Evolutionary conservation across 108 stramenopile species (phyloP).

Genomic region (Pinguiococcus pyrenoidosus): DNA sequence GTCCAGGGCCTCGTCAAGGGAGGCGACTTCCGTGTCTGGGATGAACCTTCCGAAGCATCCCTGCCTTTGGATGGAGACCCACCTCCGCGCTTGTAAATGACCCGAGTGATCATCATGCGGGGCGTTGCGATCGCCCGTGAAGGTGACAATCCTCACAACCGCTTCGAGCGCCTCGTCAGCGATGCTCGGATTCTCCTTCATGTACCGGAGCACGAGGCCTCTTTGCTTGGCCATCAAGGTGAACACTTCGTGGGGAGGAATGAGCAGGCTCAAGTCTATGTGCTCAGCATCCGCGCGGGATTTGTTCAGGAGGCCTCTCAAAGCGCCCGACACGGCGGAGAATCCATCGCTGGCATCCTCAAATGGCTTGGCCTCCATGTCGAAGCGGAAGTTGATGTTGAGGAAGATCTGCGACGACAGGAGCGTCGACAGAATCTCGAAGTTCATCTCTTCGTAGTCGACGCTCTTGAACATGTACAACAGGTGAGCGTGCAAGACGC

Average conservation of each 20-base stretch:
- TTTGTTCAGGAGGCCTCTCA: too few species aligned
- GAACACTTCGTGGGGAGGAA: slow-evolving; percentile 87
- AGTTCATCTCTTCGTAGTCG: slow-evolving; percentile 71
- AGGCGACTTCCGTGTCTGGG: slow-evolving; percentile 88
- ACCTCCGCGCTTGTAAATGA: slow-evolving; percentile 49
- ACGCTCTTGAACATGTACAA: slow-evolving; percentile 92
- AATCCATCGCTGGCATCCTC: not conserved
- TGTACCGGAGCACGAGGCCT: slow-evolving; percentile 71
- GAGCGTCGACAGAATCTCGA: slow-evolving; percentile 69
- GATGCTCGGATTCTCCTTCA: slow-evolving; percentile 62
- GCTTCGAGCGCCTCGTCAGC: slow-evolving; percentile 85
- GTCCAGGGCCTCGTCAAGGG: slow-evolving; percentile 69
- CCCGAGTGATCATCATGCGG: slow-evolving; percentile 37
- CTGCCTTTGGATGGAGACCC: slow-evolving; percentile 73
- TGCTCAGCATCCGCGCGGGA: too few species aligned
- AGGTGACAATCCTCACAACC: slow-evolving; percentile 79
- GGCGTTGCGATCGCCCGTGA: slow-evolving; percentile 64
- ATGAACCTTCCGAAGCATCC: slow-evolving; percentile 90
- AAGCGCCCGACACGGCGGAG: slow-evolving; percentile 4
- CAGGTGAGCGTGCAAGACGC: slow-evolving; percentile 87
- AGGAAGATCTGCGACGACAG: slow-evolving; percentile 89
- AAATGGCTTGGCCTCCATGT: too few species aligned
- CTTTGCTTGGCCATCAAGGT: slow-evolving; percentile 80
- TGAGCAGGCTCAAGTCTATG: too few species aligned
- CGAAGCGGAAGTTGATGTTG: slow-evolving; percentile 91